Evolutionary conservation across 2,329 filamentous ascomycete species (phyloP).

Genomic region (Cadophora luteo-olivacea): DNA sequence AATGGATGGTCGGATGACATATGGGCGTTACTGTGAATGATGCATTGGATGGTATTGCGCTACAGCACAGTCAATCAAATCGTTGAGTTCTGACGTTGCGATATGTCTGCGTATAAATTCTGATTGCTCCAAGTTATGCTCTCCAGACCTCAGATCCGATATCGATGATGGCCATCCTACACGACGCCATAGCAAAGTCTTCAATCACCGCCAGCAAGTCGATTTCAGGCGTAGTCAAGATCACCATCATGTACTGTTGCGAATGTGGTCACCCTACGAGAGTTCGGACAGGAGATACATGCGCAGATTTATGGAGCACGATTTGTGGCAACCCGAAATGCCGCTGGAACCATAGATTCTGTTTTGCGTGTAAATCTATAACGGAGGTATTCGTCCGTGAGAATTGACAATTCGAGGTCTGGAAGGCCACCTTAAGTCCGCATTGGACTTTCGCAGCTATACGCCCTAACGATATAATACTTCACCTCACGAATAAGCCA

Average conservation of each 20-base stretch:
- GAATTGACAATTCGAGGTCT: too few relatives aligned
- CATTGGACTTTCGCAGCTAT: too few relatives aligned
- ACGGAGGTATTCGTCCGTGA: background rate
- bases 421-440: too few relatives aligned
- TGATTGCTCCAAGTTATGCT: background rate
- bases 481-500: too few relatives aligned
- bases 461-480: too few relatives aligned
- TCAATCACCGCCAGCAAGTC: background rate
- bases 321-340: background rate
- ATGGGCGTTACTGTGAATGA: background rate
- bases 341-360: background rate
- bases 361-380: background rate
- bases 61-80: background rate
- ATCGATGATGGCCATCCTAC: background rate
- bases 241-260: slow-evolving; percentile 1
- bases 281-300: background rate
- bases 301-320: background rate
- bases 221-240: background rate
- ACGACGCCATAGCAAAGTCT: background rate
- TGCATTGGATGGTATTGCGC: background rate
- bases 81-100: background rate
- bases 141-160: background rate
- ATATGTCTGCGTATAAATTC: background rate
- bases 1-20: background rate
- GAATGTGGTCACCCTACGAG: background rate